These are phyloP conservation scores for Fusarium sublunatum DNA, from an alignment of 2,329 filamentous ascomycete genomes.

Conservation along the genomic window DNA sequence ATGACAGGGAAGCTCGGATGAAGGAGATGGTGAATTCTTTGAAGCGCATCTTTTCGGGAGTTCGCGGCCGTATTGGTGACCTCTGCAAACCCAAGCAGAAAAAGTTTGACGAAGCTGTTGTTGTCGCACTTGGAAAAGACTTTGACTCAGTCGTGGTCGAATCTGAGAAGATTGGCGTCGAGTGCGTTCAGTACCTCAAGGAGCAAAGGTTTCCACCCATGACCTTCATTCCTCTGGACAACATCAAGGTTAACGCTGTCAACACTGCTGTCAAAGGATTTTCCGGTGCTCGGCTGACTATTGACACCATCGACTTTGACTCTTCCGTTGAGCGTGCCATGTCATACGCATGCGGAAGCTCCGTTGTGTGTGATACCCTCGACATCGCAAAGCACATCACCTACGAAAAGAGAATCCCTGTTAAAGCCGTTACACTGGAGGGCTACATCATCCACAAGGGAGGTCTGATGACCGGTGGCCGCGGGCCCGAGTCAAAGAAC, in stretches of 20 bases:
- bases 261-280: conserved; percentile 93
- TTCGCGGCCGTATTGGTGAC: conserved; percentile 89
- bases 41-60: conserved; percentile 91
- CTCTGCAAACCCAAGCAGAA: conserved; percentile 97
- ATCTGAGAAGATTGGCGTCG: conserved; percentile 90
- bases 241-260: conserved; percentile 92
- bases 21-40: conserved; percentile 87
- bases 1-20: conserved; percentile 79
- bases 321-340: conserved; percentile 89
- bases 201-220: conserved; percentile 88
- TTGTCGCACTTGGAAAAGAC: conserved; percentile 89
- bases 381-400: conserved; percentile 89
- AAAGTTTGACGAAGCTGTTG: conserved; percentile 93
- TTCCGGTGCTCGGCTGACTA: conserved; percentile 85
- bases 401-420: conserved; percentile 84
- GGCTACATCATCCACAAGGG: conserved; percentile 98
- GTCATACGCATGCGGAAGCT: conserved; percentile 93
- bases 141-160: conserved; percentile 97
- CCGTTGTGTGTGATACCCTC: conserved; percentile 91
- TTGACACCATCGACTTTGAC: conserved; percentile 97
- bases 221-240: conserved; percentile 96
- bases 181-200: conserved; percentile 94
- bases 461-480: conserved; percentile 95
- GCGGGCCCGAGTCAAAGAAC: conserved; percentile 78
- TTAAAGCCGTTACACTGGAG: conserved; percentile 94